Conservation (phyloP, 2,329 filamentous ascomycete species). For the Beauveria sp. region DNA sequence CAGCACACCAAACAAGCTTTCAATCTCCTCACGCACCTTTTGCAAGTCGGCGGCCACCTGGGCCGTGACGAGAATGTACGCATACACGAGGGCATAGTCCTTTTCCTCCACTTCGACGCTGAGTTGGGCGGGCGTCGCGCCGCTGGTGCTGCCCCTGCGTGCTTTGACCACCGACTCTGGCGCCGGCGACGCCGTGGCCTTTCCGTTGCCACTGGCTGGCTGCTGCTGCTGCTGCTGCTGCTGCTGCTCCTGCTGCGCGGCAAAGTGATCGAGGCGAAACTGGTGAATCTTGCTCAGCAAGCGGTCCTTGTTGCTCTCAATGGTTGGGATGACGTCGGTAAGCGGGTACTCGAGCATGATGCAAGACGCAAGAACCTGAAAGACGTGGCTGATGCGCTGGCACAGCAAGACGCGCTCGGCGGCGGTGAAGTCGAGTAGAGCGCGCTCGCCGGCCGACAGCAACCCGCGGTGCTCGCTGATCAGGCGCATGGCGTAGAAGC, state of each 20-base stretch:
- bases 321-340: conserved; percentile 78
- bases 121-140: conserved; percentile 15
- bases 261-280: conserved; percentile 64
- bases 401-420: conserved; percentile 75
- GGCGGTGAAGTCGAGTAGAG: conserved; percentile 70
- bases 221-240: conserved; percentile 8
- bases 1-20: conserved; percentile 55
- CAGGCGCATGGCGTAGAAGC: conserved; percentile 94
- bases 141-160: neutral
- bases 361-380: conserved; percentile 78
- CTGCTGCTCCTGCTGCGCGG: conserved; percentile 24
- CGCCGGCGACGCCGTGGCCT: conserved; percentile 19
- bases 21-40: conserved; percentile 53
- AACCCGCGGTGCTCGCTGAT: conserved; percentile 74
- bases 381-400: conserved; percentile 82
- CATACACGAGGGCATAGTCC: conserved; percentile 89
- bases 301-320: conserved; percentile 71
- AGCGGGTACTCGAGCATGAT: conserved; percentile 93
- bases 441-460: conserved; percentile 71
- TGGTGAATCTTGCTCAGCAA: conserved; percentile 81
- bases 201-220: neutral
- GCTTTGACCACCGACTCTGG: neutral
- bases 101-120: conserved; percentile 42
- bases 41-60: conserved; percentile 59
- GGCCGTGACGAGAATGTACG: conserved; percentile 68